Conservation (phyloP, 2,329 filamentous ascomycete genomes). For the Phyllachora maydis region DNA sequence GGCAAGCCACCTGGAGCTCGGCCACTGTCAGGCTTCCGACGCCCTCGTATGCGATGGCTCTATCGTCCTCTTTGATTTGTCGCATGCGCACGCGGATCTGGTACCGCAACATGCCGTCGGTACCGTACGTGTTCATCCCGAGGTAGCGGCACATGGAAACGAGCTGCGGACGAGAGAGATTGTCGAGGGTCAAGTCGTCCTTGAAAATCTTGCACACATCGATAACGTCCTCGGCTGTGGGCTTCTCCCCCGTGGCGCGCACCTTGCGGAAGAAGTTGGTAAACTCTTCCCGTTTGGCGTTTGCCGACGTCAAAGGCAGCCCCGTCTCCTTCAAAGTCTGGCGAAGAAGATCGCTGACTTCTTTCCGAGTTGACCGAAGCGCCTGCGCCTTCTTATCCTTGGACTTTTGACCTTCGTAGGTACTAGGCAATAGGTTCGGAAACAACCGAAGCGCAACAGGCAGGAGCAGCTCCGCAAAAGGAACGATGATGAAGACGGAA, state of each 20-base stretch:
- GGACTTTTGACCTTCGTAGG: conserved; percentile 79
- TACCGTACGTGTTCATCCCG: conserved; percentile 92
- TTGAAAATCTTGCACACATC: conserved; percentile 99
- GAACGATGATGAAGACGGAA: conserved; percentile 90
- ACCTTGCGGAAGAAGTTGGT: conserved; percentile 95
- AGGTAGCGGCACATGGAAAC: conserved; percentile 98
- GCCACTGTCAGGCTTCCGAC: conserved; percentile 83
- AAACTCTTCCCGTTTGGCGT: conserved; percentile 83
- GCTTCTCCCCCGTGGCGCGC: conserved; percentile 72
- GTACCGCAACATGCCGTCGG: conserved; percentile 94
- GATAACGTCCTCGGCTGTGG: conserved; percentile 79
- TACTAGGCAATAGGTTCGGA: conserved; percentile 93
- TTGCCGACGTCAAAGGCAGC: conserved; percentile 64
- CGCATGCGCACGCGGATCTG: conserved; percentile 94
- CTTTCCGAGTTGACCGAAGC: conserved; percentile 72
- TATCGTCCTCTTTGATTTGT: conserved; percentile 96
- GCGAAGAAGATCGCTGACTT: conserved; percentile 78
- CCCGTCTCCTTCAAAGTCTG: conserved; percentile 86
- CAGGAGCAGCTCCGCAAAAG: conserved; percentile 82
- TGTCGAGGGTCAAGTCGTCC: conserved; percentile 92
- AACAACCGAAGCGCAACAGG: conserved; percentile 86
- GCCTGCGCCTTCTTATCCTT: conserved; percentile 74
- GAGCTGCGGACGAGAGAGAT: conserved; percentile 82
- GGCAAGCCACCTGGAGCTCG: conserved; percentile 82
- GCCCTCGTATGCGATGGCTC: conserved; percentile 82